A percentile compares a stretch with the other conserved stretches of the same genome.
Evolutionary conservation across 1,139 yeast genomes (phyloP).

Genomic region (Protomyces arabidopsidicola): DNA sequence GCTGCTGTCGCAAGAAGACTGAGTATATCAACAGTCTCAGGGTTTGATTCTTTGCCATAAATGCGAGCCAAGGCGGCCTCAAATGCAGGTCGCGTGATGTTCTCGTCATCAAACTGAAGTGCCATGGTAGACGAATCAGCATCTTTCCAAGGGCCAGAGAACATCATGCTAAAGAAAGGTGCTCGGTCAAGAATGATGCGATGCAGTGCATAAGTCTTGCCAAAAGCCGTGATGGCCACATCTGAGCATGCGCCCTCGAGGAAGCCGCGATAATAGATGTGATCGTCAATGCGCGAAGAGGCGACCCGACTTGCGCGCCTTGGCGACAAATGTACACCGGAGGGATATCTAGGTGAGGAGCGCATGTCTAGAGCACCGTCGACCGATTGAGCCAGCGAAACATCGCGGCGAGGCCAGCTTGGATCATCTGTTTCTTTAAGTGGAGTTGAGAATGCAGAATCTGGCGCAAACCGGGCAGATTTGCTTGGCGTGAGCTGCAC

Average conservation of each 20-base stretch:
- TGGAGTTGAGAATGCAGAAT: constrained; percentile 16
- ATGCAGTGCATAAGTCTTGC: constrained; percentile 45
- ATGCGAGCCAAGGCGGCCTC: constrained; percentile 46
- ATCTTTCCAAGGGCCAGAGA: constrained; percentile 46
- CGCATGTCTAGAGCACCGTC: background rate
- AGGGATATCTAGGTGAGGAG: constrained; percentile 4
- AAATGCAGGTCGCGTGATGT: constrained; percentile 46
- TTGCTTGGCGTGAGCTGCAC: background rate
- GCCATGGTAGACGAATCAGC: constrained; percentile 37
- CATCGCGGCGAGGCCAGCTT: constrained; percentile 17
- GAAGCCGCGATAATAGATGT: constrained; percentile 32
- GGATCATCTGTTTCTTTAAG: constrained; percentile 26
- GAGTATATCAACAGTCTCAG: constrained; percentile 41
- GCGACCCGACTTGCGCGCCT: constrained; percentile 4
- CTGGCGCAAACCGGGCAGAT: background rate
- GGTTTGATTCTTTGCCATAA: constrained; percentile 45
- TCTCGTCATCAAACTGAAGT: constrained; percentile 44
- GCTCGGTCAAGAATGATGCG: constrained; percentile 46
- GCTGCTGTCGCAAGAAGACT: constrained; percentile 50
- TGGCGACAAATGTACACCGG: constrained; percentile 5
- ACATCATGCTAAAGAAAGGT: constrained; percentile 47
- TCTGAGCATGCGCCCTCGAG: constrained; percentile 47
- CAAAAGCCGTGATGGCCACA: constrained; percentile 48
- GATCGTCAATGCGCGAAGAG: constrained; percentile 22
- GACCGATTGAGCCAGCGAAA: background rate